These are phyloP conservation scores for Pseudisothecium myosuroides DNA, from an alignment of 225 moss, liverwort and hornwort species.

Conservation along the genomic window DNA sequence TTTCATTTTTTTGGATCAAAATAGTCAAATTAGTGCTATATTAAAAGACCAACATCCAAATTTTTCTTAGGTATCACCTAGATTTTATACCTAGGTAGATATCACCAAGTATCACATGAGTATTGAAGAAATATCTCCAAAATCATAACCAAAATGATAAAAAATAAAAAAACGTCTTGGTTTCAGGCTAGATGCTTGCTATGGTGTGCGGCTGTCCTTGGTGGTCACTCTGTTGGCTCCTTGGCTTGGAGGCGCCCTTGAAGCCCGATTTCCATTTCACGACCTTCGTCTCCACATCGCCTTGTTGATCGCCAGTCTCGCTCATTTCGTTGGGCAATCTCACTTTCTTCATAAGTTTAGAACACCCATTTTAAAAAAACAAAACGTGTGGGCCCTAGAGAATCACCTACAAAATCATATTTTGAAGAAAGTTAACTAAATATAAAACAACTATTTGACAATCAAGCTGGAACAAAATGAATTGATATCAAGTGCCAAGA, in stretches of 20 bases:
- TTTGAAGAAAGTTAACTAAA: too few species aligned
- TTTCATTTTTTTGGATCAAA: not conserved
- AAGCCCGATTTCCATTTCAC: not conserved
- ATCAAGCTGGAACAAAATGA: too few species aligned
- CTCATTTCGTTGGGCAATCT: not conserved
- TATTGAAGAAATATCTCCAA: not conserved
- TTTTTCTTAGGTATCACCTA: not conserved
- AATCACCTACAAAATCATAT: too few species aligned
- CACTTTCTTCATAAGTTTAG: not conserved
- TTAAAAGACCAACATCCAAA: not conserved
- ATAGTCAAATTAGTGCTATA: fast-evolving
- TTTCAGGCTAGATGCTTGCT: not conserved
- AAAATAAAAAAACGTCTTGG: not conserved
- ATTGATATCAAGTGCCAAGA: too few species aligned
- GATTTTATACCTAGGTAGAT: not conserved
- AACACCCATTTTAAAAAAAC: not conserved
- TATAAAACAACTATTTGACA: too few species aligned
- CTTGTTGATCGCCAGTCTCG: not conserved
- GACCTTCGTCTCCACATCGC: not conserved
- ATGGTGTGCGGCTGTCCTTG: not conserved
- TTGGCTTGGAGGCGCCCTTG: not conserved
- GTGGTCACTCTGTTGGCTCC: not conserved
- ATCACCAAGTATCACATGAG: not conserved
- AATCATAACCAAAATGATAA: not conserved
- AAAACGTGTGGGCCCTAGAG: too few species aligned